Evolutionary conservation across 2,329 filamentous ascomycete species (phyloP).

Genomic region (Apiospora saccharicola): DNA sequence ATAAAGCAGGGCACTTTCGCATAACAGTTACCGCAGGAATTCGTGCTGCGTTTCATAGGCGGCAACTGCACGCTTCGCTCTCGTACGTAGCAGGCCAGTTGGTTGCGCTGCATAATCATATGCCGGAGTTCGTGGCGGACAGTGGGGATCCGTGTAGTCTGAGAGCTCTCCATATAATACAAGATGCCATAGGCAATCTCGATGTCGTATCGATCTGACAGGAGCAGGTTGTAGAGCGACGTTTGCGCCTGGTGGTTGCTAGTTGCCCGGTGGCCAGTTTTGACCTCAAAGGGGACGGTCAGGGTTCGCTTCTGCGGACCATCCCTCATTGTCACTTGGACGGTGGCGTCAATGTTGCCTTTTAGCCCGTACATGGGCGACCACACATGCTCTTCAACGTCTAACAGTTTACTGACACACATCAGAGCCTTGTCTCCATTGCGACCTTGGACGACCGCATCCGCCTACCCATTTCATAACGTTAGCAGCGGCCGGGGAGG

Average conservation of each 20-base stretch:
- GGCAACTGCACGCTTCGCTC: conserved; percentile 82
- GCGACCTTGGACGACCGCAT: conserved; percentile 80
- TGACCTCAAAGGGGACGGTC: conserved; percentile 93
- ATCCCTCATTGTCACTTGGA: conserved; percentile 84
- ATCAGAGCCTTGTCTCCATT: conserved; percentile 79
- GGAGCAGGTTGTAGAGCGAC: conserved; percentile 87
- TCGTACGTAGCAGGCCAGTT: conserved; percentile 83
- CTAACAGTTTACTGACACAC: conserved; percentile 91
- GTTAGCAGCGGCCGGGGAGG: conserved; percentile 38
- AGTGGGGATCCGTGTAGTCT: conserved; percentile 84
- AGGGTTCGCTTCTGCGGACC: conserved; percentile 71
- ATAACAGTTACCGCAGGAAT: conserved; percentile 87
- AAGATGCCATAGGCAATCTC: conserved; percentile 89
- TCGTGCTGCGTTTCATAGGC: conserved; percentile 82
- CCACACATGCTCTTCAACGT: conserved; percentile 98
- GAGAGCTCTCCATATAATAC: conserved; percentile 93
- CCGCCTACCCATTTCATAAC: conserved; percentile 52
- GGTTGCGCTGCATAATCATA: conserved; percentile 96
- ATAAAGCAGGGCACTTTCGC: conserved; percentile 90
- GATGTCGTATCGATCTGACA: conserved; percentile 95
- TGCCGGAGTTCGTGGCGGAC: conserved; percentile 89
- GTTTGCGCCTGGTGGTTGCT: conserved; percentile 91
- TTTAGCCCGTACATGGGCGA: conserved; percentile 97
- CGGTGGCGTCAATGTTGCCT: conserved; percentile 96
- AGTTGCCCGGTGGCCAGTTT: conserved; percentile 87